Conservation (phyloP, 1,139 yeast genomes). For the Starmera stellimalicola region DNA sequence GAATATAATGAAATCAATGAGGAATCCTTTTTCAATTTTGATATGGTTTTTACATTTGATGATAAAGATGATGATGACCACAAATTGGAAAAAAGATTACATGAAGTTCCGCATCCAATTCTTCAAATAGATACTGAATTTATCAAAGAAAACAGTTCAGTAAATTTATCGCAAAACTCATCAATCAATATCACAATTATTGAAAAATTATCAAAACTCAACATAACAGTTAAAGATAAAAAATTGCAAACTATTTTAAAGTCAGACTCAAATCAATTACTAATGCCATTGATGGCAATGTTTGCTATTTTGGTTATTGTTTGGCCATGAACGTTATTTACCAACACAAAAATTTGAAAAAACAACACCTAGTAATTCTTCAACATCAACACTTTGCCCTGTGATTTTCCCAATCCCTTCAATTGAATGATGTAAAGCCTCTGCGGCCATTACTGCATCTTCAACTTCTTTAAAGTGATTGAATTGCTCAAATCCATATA, state of each 20-base stretch:
- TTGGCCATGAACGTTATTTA: constrained; percentile 36
- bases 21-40: constrained; percentile 2
- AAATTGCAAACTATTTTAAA: neutral
- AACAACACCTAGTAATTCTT: constrained; percentile 84
- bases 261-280: too few species aligned
- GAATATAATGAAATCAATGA: neutral
- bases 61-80: neutral
- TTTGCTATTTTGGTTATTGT: neutral
- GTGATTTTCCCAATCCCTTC: constrained; percentile 90
- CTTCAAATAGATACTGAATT: neutral
- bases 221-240: neutral
- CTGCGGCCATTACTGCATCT: constrained; percentile 78
- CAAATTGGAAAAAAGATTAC: neutral
- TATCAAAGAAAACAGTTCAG: neutral
- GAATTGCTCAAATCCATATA: constrained; percentile 63
- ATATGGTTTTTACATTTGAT: constrained; percentile 2
- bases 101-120: neutral
- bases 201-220: neutral
- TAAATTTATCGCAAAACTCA: neutral
- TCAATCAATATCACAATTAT: neutral
- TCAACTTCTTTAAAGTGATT: constrained; percentile 37
- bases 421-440: constrained; percentile 62
- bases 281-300: neutral
- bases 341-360: constrained; percentile 93
- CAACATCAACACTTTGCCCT: constrained; percentile 82